Evolutionary conservation across 345 rosid species (phyloP).

Genomic region (Cardiospermum halicacabum): DNA sequence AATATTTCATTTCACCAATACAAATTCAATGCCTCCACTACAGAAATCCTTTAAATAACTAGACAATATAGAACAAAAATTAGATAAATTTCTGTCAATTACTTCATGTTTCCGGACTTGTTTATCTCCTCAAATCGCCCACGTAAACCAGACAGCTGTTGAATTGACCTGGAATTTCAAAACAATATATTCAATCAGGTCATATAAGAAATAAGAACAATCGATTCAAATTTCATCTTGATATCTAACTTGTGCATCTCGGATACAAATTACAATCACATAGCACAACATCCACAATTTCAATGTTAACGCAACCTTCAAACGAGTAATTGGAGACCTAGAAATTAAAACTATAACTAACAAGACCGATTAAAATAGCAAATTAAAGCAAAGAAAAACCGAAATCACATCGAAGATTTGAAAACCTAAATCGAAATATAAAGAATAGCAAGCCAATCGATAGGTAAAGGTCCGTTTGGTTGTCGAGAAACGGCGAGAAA

Average conservation of each 20-base stretch:
- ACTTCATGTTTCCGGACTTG: slow-evolving; percentile 22
- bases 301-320: neutral
- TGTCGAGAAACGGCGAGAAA: slow-evolving; percentile 6
- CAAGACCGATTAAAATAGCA: neutral
- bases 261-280: neutral
- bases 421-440: too few species aligned
- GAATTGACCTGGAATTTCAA: slow-evolving; percentile 15
- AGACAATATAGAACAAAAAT: neutral
- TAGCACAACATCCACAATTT: neutral
- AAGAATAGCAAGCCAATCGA: neutral
- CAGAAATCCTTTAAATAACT: neutral
- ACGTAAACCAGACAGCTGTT: slow-evolving; percentile 7
- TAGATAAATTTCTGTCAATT: neutral
- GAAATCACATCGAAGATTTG: neutral
- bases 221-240: neutral
- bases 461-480: slow-evolving; percentile 3
- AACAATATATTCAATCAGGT: slow-evolving; percentile 2
- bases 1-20: neutral
- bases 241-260: neutral
- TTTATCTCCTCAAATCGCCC: slow-evolving; percentile 7
- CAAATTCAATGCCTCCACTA: neutral
- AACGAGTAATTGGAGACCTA: neutral
- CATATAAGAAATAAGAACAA: neutral
- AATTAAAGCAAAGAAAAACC: neutral
- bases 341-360: neutral